A percentile compares a stretch with the other conserved stretches of the same genome.
Conservation (phyloP, 192 early-diverging fungal species). For the Coemansia sp. region DNA sequence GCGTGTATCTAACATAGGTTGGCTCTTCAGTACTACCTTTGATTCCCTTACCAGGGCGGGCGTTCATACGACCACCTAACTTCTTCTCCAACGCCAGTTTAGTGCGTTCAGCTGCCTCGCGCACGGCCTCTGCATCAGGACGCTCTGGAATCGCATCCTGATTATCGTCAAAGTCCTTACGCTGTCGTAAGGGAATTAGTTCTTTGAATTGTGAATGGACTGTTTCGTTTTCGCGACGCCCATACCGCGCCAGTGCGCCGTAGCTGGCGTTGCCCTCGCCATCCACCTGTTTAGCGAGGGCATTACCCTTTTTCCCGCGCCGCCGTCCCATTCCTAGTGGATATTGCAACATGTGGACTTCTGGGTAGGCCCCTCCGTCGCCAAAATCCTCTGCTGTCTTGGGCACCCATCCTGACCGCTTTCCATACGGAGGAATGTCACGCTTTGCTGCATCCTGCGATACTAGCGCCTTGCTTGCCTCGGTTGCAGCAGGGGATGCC, state of each 20-base stretch:
- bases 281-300: slow-evolving; percentile 89
- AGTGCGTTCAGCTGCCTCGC: slow-evolving; percentile 84
- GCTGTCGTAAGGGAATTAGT: slow-evolving; percentile 69
- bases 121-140: slow-evolving; percentile 77
- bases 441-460: not conserved
- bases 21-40: slow-evolving; percentile 58
- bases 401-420: slow-evolving; percentile 77
- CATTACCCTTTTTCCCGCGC: slow-evolving; percentile 39
- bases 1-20: slow-evolving; percentile 88
- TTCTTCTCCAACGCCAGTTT: slow-evolving; percentile 86
- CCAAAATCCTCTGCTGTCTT: slow-evolving; percentile 83
- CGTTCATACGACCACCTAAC: slow-evolving; percentile 71
- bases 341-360: slow-evolving; percentile 88
- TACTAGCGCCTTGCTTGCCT: not conserved
- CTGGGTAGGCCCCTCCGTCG: slow-evolving; percentile 96
- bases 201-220: slow-evolving; percentile 87
- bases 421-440: slow-evolving; percentile 72
- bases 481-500: not conserved
- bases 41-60: slow-evolving; percentile 52
- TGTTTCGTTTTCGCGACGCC: slow-evolving; percentile 63
- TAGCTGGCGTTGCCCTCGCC: slow-evolving; percentile 84
- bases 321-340: slow-evolving; percentile 92
- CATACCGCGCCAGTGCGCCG: slow-evolving; percentile 83
- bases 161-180: slow-evolving; percentile 61
- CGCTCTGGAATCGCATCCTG: slow-evolving; percentile 69